Percentiles rank a stretch among this genome's conserved stretches.
Conservation (phyloP, 2,329 filamentous ascomycete genomes). For the Pseudogymnoascus sp. region DNA sequence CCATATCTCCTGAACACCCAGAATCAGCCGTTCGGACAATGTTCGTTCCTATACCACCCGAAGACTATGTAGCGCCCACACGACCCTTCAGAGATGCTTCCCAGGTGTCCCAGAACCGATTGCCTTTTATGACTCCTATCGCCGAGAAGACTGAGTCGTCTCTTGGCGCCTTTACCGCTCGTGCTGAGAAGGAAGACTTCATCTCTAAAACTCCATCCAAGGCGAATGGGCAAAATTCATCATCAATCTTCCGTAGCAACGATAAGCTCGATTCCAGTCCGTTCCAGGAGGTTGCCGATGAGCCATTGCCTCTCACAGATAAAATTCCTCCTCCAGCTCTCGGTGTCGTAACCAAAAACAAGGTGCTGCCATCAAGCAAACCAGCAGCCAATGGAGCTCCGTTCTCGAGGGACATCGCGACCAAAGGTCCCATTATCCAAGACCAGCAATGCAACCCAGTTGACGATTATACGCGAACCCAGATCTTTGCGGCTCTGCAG, state of each 20-base stretch:
- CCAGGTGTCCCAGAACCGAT: slow-evolving; percentile 75
- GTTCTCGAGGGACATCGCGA: slow-evolving; percentile 35
- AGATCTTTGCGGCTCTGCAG: slow-evolving; percentile 66
- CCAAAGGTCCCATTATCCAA: slow-evolving; percentile 66
- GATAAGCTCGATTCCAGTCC: slow-evolving; percentile 46
- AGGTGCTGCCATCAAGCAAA: slow-evolving; percentile 24
- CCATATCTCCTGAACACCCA: slow-evolving; percentile 32
- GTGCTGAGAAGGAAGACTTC: slow-evolving; percentile 48
- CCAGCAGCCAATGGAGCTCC: slow-evolving; percentile 25
- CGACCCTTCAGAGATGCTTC: slow-evolving; percentile 73
- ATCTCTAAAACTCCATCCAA: slow-evolving; percentile 72
- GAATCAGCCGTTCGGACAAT: slow-evolving; percentile 47
- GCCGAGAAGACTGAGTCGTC: slow-evolving; percentile 92
- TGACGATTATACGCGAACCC: slow-evolving; percentile 62
- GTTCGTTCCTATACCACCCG: slow-evolving; percentile 76
- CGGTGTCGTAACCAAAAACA: slow-evolving; percentile 36
- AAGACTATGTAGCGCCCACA: slow-evolving; percentile 75
- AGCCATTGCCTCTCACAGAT: slow-evolving; percentile 36
- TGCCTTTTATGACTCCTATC: slow-evolving; percentile 98
- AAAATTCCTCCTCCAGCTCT: slow-evolving; percentile 46
- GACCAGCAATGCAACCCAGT: slow-evolving; percentile 85
- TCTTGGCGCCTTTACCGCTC: slow-evolving; percentile 56
- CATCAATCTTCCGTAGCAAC: neutral
- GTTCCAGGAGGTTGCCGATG: slow-evolving; percentile 55
- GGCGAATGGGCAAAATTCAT: slow-evolving; percentile 20